These are phyloP conservation scores for Cruciata laevipes DNA, from an alignment of 257 asterid genomes.

Conservation along the genomic window DNA sequence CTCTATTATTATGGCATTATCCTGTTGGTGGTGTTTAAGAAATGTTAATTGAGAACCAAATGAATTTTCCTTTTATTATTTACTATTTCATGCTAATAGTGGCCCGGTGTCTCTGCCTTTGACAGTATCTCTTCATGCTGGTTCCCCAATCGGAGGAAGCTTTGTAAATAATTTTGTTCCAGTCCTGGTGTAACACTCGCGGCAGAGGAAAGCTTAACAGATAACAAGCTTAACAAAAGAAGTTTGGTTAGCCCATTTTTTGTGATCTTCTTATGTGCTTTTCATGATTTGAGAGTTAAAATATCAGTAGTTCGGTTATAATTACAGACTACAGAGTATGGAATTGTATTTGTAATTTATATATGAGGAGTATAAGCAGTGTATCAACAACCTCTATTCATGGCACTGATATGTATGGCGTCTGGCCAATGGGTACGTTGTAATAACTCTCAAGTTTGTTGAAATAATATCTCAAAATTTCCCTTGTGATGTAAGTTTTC, in stretches of 20 bases:
- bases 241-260: too few species aligned
- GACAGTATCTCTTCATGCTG: conserved; percentile 56
- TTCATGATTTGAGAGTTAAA: too few species aligned
- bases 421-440: not conserved
- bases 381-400: too few species aligned
- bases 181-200: not conserved
- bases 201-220: not conserved
- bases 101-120: not conserved
- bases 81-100: not conserved
- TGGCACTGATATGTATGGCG: not conserved
- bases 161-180: conserved; percentile 14
- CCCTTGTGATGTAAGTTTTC: not conserved
- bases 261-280: too few species aligned
- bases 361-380: not conserved
- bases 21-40: not conserved
- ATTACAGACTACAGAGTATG: not conserved
- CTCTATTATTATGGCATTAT: not conserved
- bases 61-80: too few species aligned
- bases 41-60: too few species aligned
- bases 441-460: not conserved
- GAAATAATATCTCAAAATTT: not conserved
- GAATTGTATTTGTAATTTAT: not conserved
- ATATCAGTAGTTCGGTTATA: not conserved
- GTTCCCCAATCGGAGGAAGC: conserved; percentile 45
- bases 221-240: too few species aligned